A percentile compares a stretch with the other conserved stretches of the same genome.
Evolutionary conservation across 108 stramenopile genomes (phyloP).

Genomic region (Cyclotella cryptica): DNA sequence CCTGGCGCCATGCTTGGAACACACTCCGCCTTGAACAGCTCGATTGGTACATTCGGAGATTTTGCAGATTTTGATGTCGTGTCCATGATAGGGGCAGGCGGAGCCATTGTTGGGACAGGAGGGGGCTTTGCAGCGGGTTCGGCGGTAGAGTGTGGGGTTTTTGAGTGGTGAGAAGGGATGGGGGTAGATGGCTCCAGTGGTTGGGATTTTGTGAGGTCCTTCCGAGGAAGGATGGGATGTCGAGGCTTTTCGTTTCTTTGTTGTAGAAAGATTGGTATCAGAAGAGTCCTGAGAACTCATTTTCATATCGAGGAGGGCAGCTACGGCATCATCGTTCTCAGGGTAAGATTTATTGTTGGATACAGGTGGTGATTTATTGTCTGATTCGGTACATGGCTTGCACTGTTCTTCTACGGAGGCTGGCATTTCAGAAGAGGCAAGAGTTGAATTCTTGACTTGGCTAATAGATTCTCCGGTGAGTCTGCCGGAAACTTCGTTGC

Average conservation of each 20-base stretch:
- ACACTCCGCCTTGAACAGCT: conserved; percentile 14
- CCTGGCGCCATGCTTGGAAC: conserved; percentile 12
- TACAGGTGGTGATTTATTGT: background rate
- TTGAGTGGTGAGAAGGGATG: conserved; percentile 11
- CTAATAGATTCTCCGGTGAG: no score
- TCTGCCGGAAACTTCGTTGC: no score
- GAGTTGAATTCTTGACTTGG: background rate
- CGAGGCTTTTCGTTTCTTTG: conserved; percentile 6
- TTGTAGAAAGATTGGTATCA: background rate
- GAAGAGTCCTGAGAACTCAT: background rate
- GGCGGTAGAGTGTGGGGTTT: conserved; percentile 2
- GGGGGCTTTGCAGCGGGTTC: conserved; percentile 14
- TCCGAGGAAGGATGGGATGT: background rate
- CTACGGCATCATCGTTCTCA: conserved; percentile 8
- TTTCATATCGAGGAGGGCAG: conserved; percentile 15
- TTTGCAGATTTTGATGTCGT: conserved; percentile 21
- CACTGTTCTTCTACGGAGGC: background rate
- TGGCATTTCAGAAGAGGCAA: background rate
- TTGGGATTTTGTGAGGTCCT: background rate
- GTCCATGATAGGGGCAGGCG: conserved; percentile 6
- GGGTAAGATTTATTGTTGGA: background rate
- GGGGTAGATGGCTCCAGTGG: background rate
- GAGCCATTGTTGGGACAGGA: conserved; percentile 11
- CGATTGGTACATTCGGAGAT: conserved; percentile 1
- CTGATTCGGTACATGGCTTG: background rate